These are phyloP conservation scores for Picochlorum sp. DNA, from an alignment of 139 green algal species.

Conservation along the genomic window DNA sequence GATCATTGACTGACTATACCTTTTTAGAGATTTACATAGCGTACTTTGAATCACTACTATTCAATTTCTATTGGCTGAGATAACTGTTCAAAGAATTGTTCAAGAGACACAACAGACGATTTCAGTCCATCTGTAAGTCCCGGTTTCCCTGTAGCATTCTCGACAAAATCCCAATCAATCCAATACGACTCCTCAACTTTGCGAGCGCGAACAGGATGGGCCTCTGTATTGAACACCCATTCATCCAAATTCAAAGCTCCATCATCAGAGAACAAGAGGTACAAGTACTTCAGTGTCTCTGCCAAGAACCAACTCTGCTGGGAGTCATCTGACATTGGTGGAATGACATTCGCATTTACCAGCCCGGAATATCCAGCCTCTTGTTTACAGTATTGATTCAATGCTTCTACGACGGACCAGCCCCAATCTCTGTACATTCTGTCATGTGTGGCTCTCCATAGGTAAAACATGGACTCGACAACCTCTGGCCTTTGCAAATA, in stretches of 20 bases:
- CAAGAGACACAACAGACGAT: no score
- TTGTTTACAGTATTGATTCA: slow-evolving; percentile 47
- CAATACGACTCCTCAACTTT: not conserved
- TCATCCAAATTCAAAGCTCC: slow-evolving; percentile 48
- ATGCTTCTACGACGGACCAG: slow-evolving; percentile 62
- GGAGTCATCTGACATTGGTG: slow-evolving; percentile 48
- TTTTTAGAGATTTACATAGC: not conserved
- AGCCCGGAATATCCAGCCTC: slow-evolving; percentile 48
- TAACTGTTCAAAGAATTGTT: not conserved
- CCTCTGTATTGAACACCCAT: slow-evolving; percentile 80
- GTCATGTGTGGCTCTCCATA: slow-evolving; percentile 58
- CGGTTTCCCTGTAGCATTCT: not conserved
- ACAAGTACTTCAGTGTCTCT: slow-evolving; percentile 81
- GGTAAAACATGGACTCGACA: slow-evolving; percentile 56
- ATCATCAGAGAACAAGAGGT: slow-evolving; percentile 53
- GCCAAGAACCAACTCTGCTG: slow-evolving; percentile 70
- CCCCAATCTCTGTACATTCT: slow-evolving; percentile 54
- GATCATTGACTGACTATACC: not conserved
- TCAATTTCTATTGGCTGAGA: not conserved
- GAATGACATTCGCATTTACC: slow-evolving; percentile 39
- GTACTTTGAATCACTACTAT: not conserved
- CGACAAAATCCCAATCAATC: slow-evolving; percentile 7
- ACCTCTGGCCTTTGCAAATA: slow-evolving; percentile 66
- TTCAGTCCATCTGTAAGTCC: not conserved
- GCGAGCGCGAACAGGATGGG: slow-evolving; percentile 48